Evolutionary conservation across 2,329 filamentous ascomycete genomes (phyloP).

Genomic region (Fusarium praegraminearum): DNA sequence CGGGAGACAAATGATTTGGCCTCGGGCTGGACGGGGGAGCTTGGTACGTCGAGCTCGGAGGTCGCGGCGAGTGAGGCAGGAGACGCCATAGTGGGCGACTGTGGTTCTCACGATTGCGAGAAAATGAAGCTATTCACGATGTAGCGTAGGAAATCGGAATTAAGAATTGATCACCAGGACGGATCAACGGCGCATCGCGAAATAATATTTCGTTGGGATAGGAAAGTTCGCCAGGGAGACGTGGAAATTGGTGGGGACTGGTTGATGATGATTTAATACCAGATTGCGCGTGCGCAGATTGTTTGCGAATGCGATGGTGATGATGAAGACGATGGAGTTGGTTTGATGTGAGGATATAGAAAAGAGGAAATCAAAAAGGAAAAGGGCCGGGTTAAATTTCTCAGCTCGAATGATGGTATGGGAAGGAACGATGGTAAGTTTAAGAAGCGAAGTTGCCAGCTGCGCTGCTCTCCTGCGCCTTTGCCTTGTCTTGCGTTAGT

Average conservation of each 20-base stretch:
- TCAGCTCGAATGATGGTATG: conserved; percentile 15
- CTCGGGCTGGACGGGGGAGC: conserved; percentile 59
- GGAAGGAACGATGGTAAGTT: conserved; percentile 28
- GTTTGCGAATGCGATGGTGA: conserved; percentile 35
- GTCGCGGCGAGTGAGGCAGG: conserved; percentile 56
- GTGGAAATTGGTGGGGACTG: conserved; percentile 20
- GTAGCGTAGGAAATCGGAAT: conserved; percentile 1
- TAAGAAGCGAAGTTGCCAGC: conserved; percentile 42
- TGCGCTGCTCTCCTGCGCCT: conserved; percentile 29
- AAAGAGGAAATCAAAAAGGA: conserved; percentile 4
- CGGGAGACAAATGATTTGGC: conserved; percentile 62
- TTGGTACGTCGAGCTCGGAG: conserved; percentile 61
- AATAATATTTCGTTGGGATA: conserved; percentile 9
- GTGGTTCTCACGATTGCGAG: conserved; percentile 10
- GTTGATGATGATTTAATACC: conserved; percentile 28
- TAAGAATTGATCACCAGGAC: conserved; percentile 20
- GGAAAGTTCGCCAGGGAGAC: conserved; percentile 30
- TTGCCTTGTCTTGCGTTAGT: conserved; percentile 37
- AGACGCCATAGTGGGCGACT: conserved; percentile 53
- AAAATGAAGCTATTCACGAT: conserved; percentile 21
- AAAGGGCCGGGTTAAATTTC: conserved; percentile 7
- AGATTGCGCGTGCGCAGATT: conserved; percentile 28
- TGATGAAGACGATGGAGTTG: conserved; percentile 20
- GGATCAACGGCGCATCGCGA: conserved; percentile 43
- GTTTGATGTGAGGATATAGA: conserved; percentile 3